Base-by-base conservation (phyloP, 768 basidiomycete species). In the Rhodotorula sphaerocarpa region DNA sequence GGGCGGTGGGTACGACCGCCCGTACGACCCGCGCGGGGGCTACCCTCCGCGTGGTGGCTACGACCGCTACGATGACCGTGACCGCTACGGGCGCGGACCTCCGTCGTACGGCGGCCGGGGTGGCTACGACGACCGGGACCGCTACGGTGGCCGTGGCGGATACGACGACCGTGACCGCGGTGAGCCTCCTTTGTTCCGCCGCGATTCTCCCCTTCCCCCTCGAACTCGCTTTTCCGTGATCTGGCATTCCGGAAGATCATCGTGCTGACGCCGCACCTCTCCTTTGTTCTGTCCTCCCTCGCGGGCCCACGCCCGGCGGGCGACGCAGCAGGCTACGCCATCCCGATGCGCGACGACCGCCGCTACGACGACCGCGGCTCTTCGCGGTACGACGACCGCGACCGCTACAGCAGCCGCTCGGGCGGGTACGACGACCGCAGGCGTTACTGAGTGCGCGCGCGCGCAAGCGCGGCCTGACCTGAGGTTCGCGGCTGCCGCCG, bases 21-120 rank as follows among this genome's bases (percentile, higher is more conserved):
- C 84, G 2, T 95, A 96, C 73, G 88, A 91, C 74, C 90, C 90
- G 44, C 83, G 54, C 27, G 63, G 55, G 70, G 61, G 30, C 58
- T 54, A 46, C 62, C 15, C 16, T 39, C 36, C 39, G 50, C 33
- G 27, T 30, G 51, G 54, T 34, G 70, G 61, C 59, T 68, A 61
- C 43, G 61, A 63, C 53, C 54, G 64, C 5, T 57, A 66, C 9
- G 43, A 39, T 15, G 54, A 53, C 60, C 36, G 60, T 57, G 66
- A 70, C 65, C 57, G 63, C 4, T 41, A 55, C 57, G 63, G 65
- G 34, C 54, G 36, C 28, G n/a, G n/a, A n/a, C n/a, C n/a, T n/a
- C n/a, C n/a, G n/a, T n/a, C n/a, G n/a, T 55, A 58, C 59, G 78
- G 78, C 5, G 78, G 77, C 41, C 59, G 61, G 6, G 47, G 30